phyloP scores from a whole-genome alignment of 2,329 filamentous ascomycete genomes.

The Dactylella cylindrospora region DNA sequence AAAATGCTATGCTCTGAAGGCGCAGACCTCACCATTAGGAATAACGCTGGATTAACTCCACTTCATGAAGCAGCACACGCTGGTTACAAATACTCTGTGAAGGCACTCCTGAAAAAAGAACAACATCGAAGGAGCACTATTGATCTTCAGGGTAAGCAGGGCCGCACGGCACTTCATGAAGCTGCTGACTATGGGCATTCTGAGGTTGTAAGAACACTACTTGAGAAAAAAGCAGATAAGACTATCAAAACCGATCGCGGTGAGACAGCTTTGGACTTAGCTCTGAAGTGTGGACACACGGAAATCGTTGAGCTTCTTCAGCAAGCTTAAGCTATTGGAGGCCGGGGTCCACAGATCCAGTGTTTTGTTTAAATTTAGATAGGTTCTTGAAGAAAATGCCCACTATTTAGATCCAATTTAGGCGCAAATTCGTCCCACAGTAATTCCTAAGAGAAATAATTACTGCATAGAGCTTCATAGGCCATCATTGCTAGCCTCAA shows the following conservation, averaged over 20 bases:
- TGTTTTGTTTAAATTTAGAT: background rate
- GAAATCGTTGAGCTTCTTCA: background rate
- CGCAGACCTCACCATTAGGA: conserved; percentile 1
- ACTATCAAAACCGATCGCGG: background rate
- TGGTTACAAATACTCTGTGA: background rate
- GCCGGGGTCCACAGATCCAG: background rate
- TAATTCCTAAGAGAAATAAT: too few species aligned
- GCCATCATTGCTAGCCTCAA: too few species aligned
- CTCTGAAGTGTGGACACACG: background rate
- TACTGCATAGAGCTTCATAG: too few species aligned
- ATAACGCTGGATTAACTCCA: conserved; percentile 1
- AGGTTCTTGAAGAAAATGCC: background rate
- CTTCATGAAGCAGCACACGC: conserved; percentile 11
- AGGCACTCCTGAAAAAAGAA: background rate
- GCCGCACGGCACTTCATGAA: conserved; percentile 11
- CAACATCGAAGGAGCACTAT: background rate
- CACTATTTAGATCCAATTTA: too few species aligned
- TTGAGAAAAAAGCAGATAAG: conserved; percentile 3
- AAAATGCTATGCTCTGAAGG: background rate
- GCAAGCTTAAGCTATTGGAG: too few species aligned
- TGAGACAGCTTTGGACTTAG: background rate
- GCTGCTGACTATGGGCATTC: background rate
- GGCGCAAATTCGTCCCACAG: too few species aligned
- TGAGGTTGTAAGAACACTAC: background rate
- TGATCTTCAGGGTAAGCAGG: conserved; percentile 5